Evolutionary conservation across 73 alveolate species (phyloP).

Genomic region (Uronychia binucleata): DNA sequence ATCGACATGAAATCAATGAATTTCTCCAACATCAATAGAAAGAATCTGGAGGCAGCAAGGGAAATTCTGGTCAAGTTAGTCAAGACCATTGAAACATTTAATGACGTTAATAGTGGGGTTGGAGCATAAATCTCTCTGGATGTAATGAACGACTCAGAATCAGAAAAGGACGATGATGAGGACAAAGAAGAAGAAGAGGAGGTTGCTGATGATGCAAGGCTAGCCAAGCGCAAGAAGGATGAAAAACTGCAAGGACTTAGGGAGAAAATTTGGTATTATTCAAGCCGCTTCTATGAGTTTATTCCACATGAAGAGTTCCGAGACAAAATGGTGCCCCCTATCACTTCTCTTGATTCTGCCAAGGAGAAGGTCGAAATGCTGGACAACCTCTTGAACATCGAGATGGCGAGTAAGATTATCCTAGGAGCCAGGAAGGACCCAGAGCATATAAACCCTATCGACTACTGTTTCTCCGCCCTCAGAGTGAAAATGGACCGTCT

Average conservation of each 20-base stretch:
- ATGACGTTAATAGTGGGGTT: slow-evolving; percentile 43
- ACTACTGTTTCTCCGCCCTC: slow-evolving; percentile 58
- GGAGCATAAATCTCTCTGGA: too few species aligned
- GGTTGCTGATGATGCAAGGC: slow-evolving; percentile 11
- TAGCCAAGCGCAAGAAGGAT: not conserved
- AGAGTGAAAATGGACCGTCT: slow-evolving; percentile 58
- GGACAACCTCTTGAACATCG: slow-evolving; percentile 66
- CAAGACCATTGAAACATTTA: slow-evolving; percentile 66
- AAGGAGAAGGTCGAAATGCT: slow-evolving; percentile 52
- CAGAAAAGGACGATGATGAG: slow-evolving; percentile 7
- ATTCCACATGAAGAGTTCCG: slow-evolving; percentile 84
- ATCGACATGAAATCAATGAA: slow-evolving; percentile 76
- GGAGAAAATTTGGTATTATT: slow-evolving; percentile 79
- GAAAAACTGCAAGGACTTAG: slow-evolving; percentile 67
- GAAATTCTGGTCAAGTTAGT: slow-evolving; percentile 69
- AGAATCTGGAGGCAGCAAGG: slow-evolving; percentile 70
- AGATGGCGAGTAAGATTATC: slow-evolving; percentile 75
- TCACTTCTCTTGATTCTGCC: slow-evolving; percentile 36
- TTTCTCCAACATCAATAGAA: slow-evolving; percentile 73
- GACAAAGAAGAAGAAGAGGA: slow-evolving; percentile 33
- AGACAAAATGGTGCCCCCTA: slow-evolving; percentile 76
- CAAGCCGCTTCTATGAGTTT: slow-evolving; percentile 90
- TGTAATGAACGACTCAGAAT: slow-evolving; percentile 20
- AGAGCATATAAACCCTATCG: slow-evolving; percentile 70
- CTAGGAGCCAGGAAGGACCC: slow-evolving; percentile 66